Evolutionary conservation across 768 basidiomycete species (phyloP), one percentile per base, ranked within the genome.

Genomic region (Amanita exitialis): DNA sequence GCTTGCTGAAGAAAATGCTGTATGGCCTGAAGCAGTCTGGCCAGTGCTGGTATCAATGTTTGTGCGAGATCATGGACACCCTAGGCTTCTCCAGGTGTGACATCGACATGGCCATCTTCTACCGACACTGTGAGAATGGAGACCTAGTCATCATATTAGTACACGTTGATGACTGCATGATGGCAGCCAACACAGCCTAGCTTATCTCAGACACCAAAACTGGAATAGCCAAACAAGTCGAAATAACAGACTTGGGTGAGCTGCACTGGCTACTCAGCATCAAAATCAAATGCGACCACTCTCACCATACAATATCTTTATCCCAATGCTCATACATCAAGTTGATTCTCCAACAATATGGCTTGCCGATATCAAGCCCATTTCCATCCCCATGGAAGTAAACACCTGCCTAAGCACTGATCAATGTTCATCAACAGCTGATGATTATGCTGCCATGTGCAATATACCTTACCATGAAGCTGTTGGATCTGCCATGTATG

Each of bases 401-500:
- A 15, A 18, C 6, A 62, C 43, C 59, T 56, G 6, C 53, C n/a
- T n/a, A n/a, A n/a, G n/a, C n/a, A n/a, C n/a, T n/a, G n/a, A n/a
- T n/a, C n/a, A n/a, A n/a, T n/a, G n/a, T n/a, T n/a, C n/a, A n/a
- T n/a, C n/a, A n/a, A n/a, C n/a, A n/a, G n/a, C n/a, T n/a, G n/a
- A n/a, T n/a, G n/a, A n/a, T n/a, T n/a, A n/a, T n/a, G n/a, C n/a
- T n/a, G n/a, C n/a, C n/a, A n/a, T n/a, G n/a, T n/a, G n/a, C n/a
- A n/a, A n/a, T n/a, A n/a, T n/a, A n/a, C n/a, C n/a, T n/a, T n/a
- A n/a, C n/a, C n/a, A n/a, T n/a, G n/a, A n/a, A n/a, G n/a, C n/a
- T n/a, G n/a, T 70, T 10, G 64, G 70, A 0, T 56, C 62, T 0
- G 53, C 70, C 4, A 68, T 68, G 62, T 68, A 69, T 49, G 44